Percentiles rank a stretch among this genome's conserved stretches.
Conservation (phyloP, 257 asterid species). For the Fraxinus quadrangulata region DNA sequence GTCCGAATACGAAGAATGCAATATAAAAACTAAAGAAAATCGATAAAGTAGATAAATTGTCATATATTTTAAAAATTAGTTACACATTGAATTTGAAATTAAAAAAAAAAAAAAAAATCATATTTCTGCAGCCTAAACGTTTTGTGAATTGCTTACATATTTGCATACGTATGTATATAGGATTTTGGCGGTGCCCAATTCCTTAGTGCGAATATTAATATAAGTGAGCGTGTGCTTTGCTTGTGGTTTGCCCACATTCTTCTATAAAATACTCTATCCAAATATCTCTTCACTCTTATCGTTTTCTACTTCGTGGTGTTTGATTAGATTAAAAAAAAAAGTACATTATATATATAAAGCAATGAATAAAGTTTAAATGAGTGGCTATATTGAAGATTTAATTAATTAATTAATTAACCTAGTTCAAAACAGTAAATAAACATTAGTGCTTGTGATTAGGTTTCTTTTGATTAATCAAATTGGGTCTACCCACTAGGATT, state of each 20-base stretch:
- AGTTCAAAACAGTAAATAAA: not conserved
- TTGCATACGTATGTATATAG: not conserved
- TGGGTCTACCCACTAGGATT: constrained; percentile 14
- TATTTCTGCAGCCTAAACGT: not conserved
- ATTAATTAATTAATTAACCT: not conserved
- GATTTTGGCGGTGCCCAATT: not conserved
- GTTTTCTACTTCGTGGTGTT: constrained; percentile 26
- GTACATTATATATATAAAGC: not conserved
- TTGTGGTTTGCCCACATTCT: constrained; percentile 27
- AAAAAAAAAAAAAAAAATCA: too few species aligned
- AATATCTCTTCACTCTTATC: constrained; percentile 23
- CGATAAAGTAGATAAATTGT: too few species aligned
- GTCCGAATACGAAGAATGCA: too few species aligned
- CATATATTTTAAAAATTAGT: too few species aligned
- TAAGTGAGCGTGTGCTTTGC: constrained; percentile 29
- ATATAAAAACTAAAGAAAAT: too few species aligned
- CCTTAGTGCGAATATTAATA: constrained; percentile 19
- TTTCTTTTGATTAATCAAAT: not conserved
- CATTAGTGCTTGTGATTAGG: constrained; percentile 14
- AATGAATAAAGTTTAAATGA: not conserved
- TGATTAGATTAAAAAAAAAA: not conserved
- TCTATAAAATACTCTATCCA: constrained; percentile 17
- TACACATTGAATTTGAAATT: too few species aligned
- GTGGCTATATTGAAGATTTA: constrained; percentile 7
- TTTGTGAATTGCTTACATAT: not conserved